Conservation (phyloP, 345 rosid genomes). For the Gossypium turneri region DNA sequence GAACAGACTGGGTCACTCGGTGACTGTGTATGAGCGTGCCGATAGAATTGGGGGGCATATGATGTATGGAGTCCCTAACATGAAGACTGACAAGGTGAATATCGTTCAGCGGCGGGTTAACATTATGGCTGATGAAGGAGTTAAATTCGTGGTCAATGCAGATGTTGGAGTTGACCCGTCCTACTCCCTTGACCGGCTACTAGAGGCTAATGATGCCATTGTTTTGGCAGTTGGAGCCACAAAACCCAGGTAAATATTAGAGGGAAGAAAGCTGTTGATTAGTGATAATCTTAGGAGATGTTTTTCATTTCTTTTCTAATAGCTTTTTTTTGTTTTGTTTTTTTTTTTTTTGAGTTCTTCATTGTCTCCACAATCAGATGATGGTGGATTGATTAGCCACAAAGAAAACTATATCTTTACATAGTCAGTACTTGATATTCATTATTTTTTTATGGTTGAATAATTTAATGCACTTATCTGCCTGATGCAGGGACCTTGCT, state of each 20-base stretch:
- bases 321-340: too few relatives aligned
- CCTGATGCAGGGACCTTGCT: conserved; percentile 82
- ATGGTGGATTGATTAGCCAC: too few relatives aligned
- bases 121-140: conserved; percentile 87
- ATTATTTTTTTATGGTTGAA: background rate
- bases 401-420: background rate
- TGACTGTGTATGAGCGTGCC: conserved; percentile 89
- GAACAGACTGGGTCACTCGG: conserved; percentile 87
- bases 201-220: conserved; percentile 75
- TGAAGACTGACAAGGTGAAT: conserved; percentile 91
- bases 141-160: conserved; percentile 82
- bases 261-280: background rate
- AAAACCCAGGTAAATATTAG: conserved; percentile 66
- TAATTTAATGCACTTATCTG: background rate
- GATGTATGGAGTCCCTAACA: conserved; percentile 99
- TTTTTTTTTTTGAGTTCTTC: too few relatives aligned
- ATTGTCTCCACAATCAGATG: too few relatives aligned
- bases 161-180: conserved; percentile 74
- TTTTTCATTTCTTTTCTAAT: too few relatives aligned
- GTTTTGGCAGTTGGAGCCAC: conserved; percentile 94
- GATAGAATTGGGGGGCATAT: conserved; percentile 97
- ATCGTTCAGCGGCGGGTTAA: conserved; percentile 89
- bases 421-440: background rate
- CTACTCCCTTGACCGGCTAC: conserved; percentile 67
- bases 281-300: background rate